These are phyloP conservation scores for Naegleria fowleri DNA, from an alignment of 208 protist genomes.

Conservation along the genomic window DNA sequence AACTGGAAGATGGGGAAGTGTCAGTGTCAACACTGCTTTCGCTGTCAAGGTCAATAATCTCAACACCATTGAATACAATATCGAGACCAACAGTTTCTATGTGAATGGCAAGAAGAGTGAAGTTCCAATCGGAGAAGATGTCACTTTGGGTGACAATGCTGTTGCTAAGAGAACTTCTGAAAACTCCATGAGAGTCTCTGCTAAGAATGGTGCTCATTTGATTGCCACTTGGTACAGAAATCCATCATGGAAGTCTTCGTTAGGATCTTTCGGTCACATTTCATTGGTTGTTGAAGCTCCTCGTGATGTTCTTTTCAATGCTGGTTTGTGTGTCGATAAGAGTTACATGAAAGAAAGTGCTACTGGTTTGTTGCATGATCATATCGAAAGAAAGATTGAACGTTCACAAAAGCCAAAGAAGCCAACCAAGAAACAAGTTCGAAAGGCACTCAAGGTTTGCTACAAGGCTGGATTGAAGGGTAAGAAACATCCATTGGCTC, in stretches of 20 bases:
- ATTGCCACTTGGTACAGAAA: background rate
- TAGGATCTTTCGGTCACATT: background rate
- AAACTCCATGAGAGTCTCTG: background rate
- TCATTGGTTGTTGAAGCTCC: background rate
- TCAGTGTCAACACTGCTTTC: too few species aligned
- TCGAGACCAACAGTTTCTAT: too few species aligned
- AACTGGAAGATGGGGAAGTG: too few species aligned
- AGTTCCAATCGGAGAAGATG: too few species aligned
- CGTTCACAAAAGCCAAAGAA: background rate
- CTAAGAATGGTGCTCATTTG: background rate
- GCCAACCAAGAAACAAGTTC: background rate
- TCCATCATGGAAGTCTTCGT: background rate
- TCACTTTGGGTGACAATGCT: too few species aligned
- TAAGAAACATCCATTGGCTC: background rate
- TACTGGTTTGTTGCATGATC: background rate
- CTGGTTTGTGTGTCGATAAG: background rate
- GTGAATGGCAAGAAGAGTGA: too few species aligned
- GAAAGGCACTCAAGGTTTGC: background rate
- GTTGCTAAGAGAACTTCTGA: too few species aligned
- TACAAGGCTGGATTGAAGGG: background rate
- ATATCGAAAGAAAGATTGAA: background rate
- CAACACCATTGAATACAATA: too few species aligned
- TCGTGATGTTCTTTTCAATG: background rate
- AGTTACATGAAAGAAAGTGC: background rate
- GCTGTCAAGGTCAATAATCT: too few species aligned